Evolutionary conservation across 371 early-diverging fungal species (phyloP).

Genomic region (Parasitella parasitica): DNA sequence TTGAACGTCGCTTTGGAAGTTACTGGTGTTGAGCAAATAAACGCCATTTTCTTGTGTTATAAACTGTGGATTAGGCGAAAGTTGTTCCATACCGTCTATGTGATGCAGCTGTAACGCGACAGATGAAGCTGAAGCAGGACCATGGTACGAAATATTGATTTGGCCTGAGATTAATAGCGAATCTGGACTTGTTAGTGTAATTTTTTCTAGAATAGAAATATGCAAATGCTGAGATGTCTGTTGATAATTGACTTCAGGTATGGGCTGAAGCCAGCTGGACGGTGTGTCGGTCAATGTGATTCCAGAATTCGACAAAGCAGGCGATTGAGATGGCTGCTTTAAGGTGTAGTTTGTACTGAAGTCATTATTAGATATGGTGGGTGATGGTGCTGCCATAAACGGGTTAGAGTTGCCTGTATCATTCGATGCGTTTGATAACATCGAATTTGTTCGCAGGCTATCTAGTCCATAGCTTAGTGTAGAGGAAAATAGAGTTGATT

Average conservation of each 20-base stretch:
- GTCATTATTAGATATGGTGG: background rate
- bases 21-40: background rate
- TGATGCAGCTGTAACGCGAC: background rate
- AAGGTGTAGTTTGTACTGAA: background rate
- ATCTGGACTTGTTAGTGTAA: background rate
- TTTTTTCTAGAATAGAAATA: background rate
- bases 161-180: background rate
- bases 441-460: background rate
- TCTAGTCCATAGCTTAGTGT: background rate
- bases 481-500: background rate
- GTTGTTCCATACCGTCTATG: background rate
- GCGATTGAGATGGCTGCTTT: background rate
- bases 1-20: background rate
- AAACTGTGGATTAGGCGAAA: background rate
- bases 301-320: background rate
- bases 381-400: constrained; percentile 2
- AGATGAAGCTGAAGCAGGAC: background rate
- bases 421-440: background rate
- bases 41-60: background rate
- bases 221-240: background rate
- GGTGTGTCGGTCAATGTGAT: background rate
- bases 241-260: constrained; percentile 3
- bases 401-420: background rate
- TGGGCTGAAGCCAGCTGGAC: constrained; percentile 2
- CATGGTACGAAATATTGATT: background rate